These are phyloP conservation scores for Calonectria crousiana DNA, from an alignment of 2,329 filamentous ascomycete genomes.

Conservation along the genomic window DNA sequence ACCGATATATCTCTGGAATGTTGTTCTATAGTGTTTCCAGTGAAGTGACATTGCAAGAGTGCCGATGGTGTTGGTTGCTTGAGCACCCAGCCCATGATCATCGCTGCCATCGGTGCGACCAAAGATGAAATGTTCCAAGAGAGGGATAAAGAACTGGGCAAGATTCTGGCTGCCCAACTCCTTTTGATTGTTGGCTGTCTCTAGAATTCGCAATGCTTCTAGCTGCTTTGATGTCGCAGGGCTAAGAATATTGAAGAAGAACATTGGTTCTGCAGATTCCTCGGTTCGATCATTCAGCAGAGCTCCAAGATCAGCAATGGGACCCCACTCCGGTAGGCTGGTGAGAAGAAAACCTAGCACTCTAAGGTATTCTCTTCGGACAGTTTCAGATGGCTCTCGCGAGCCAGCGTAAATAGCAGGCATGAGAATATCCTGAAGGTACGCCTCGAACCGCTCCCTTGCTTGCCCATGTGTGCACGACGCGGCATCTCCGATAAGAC, in stretches of 20 bases:
- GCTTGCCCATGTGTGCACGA: constrained; percentile 50
- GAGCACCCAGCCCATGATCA: constrained; percentile 87
- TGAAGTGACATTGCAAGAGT: constrained; percentile 81
- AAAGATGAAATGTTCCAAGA: constrained; percentile 95
- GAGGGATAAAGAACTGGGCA: constrained; percentile 87
- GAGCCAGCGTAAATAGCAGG: constrained; percentile 82
- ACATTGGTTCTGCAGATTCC: constrained; percentile 74
- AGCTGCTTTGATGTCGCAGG: constrained; percentile 89
- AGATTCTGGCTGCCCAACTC: constrained; percentile 82
- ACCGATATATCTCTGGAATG: constrained; percentile 85
- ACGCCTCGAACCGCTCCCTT: constrained; percentile 62
- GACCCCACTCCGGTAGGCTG: constrained; percentile 75
- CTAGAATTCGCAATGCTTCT: constrained; percentile 83
- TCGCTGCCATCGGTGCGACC: constrained; percentile 79
- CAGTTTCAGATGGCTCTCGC: constrained; percentile 83
- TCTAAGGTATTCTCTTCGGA: constrained; percentile 84
- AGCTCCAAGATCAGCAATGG: constrained; percentile 78
- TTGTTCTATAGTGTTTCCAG: constrained; percentile 90
- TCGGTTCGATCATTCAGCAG: constrained; percentile 75
- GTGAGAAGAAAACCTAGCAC: constrained; percentile 84
- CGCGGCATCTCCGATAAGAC: constrained; percentile 77
- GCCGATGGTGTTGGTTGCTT: constrained; percentile 86
- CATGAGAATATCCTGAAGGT: constrained; percentile 76
- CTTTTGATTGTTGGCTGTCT: constrained; percentile 72
- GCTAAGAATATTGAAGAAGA: constrained; percentile 93